Evolutionary conservation across 768 basidiomycete species (phyloP).

Genomic region (Strobilomyces dryophilus): DNA sequence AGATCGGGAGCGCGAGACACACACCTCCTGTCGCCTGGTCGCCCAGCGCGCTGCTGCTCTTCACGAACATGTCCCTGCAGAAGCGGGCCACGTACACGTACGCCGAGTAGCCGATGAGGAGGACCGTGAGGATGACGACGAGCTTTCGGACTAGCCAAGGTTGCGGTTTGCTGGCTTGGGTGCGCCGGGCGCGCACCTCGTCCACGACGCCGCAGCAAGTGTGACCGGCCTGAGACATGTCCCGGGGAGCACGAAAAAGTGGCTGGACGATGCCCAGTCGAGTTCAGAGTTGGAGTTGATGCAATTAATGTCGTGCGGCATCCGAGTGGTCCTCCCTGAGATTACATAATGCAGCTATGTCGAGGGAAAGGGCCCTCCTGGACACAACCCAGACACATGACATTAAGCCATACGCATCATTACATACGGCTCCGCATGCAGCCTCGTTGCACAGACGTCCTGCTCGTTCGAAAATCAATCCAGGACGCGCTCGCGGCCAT

Average conservation of each 20-base stretch:
- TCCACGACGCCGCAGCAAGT: slow-evolving; percentile 51
- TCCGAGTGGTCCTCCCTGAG: slow-evolving; percentile 1
- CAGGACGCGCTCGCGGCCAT: slow-evolving; percentile 51
- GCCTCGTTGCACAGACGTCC: slow-evolving; percentile 34
- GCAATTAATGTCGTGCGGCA: slow-evolving; percentile 16
- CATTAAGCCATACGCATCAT: slow-evolving; percentile 19
- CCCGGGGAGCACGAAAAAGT: neutral
- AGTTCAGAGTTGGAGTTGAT: slow-evolving; percentile 7
- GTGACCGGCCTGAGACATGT: slow-evolving; percentile 15
- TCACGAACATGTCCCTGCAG: slow-evolving; percentile 65
- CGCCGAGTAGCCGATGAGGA: slow-evolving; percentile 58
- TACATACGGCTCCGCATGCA: slow-evolving; percentile 23
- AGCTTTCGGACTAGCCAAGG: slow-evolving; percentile 76
- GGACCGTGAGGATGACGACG: slow-evolving; percentile 54
- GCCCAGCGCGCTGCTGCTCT: slow-evolving; percentile 40
- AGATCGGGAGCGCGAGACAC: slow-evolving; percentile 30
- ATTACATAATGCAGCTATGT: slow-evolving; percentile 20
- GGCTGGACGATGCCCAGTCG: neutral
- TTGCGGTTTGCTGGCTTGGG: slow-evolving; percentile 45
- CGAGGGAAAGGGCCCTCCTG: neutral
- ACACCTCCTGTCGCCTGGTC: slow-evolving; percentile 59
- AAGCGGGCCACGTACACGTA: slow-evolving; percentile 80
- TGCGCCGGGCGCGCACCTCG: slow-evolving; percentile 41
- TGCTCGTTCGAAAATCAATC: slow-evolving; percentile 49
- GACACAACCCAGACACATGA: slow-evolving; percentile 5